A percentile compares a stretch with the other conserved stretches of the same genome.
Conservation (phyloP, 2,329 filamentous ascomycete species). For the Xylariaceae sp. region DNA sequence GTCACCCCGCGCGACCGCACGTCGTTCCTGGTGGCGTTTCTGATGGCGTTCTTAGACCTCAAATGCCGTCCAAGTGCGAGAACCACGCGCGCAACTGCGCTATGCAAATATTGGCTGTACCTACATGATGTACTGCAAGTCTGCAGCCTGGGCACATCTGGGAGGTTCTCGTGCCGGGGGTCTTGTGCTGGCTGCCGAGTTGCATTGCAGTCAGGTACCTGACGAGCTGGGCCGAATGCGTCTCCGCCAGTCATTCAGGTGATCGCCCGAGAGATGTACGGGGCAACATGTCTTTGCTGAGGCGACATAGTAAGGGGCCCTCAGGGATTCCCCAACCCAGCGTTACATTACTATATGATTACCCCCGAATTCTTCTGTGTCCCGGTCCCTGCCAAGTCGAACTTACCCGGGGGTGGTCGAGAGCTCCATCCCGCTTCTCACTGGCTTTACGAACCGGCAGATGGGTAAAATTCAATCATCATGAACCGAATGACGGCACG, state of each 20-base stretch:
- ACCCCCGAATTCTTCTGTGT: background rate
- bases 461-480: conserved; percentile 4
- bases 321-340: conserved; percentile 16
- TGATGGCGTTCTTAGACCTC: conserved; percentile 6
- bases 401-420: too few species aligned
- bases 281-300: background rate
- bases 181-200: conserved; percentile 12
- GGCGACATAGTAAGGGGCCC: background rate
- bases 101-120: background rate
- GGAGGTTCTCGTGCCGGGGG: conserved; percentile 13
- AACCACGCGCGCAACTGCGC: conserved; percentile 11
- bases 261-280: conserved; percentile 12
- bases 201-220: conserved; percentile 10
- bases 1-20: background rate
- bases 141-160: background rate
- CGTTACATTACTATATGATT: conserved; percentile 8
- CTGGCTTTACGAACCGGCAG: too few species aligned
- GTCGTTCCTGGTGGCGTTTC: conserved; percentile 10
- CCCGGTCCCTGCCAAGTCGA: background rate
- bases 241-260: conserved; percentile 9
- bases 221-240: background rate
- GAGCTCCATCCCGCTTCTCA: too few species aligned
- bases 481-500: conserved; percentile 11
- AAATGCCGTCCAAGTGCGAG: conserved; percentile 11
- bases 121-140: background rate